These are phyloP conservation scores for Artemisia annua DNA, from an alignment of 129 eudicot genomes.

Conservation along the genomic window DNA sequence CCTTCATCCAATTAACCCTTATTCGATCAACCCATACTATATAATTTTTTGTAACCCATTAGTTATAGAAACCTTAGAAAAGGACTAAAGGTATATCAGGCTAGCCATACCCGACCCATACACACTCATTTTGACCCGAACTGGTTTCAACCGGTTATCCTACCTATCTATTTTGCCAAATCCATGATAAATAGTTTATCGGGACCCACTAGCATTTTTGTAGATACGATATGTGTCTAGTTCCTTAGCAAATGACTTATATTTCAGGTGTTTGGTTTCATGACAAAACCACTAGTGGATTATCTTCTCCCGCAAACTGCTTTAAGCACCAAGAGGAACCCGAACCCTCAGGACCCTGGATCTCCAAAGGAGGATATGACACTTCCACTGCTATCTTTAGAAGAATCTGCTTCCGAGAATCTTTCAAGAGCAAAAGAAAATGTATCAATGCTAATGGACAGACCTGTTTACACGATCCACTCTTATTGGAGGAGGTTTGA, in stretches of 20 bases:
- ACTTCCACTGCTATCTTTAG: constrained; percentile 75
- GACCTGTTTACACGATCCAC: constrained; percentile 88
- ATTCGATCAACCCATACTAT: neutral
- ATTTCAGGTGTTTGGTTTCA: constrained; percentile 80
- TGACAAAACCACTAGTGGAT: constrained; percentile 72
- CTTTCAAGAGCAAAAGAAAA: constrained; percentile 61
- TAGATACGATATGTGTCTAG: neutral
- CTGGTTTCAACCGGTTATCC: neutral
- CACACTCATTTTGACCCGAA: neutral
- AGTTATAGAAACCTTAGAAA: neutral
- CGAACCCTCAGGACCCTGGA: constrained; percentile 46
- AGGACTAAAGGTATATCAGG: neutral
- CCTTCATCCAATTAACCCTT: neutral
- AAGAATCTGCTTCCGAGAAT: constrained; percentile 73
- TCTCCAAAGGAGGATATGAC: constrained; percentile 64
- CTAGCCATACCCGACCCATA: neutral
- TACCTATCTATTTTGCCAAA: neutral
- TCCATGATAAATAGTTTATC: neutral
- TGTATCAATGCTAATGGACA: constrained; percentile 68
- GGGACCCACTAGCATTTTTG: neutral
- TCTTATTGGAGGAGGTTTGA: constrained; percentile 92
- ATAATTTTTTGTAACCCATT: neutral
- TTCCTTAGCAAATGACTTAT: neutral
- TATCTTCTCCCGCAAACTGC: constrained; percentile 51
- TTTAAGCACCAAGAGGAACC: constrained; percentile 15